Evolutionary conservation across 202 grass and related monocot genomes (phyloP), one percentile per base, ranked within the genome.

Genomic region (Dendrocalamus latiflorus): DNA sequence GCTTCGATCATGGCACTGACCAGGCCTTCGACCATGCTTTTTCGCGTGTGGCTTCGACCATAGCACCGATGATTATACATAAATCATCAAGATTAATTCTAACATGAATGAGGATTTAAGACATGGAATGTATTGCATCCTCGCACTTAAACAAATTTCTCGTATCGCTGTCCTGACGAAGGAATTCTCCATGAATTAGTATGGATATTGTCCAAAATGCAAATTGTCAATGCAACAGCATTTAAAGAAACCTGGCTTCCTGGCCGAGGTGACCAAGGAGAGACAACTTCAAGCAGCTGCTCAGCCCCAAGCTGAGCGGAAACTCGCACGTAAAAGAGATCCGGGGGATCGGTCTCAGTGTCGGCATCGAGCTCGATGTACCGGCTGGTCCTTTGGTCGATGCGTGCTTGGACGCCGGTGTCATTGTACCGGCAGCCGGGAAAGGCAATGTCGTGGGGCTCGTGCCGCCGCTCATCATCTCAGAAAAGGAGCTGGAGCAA

Each of bases 381-480:
- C 30, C 30, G 30, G 30, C 30, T 30, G 30, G 30, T 30, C 79
- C 80, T 53, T 72, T 95, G 9, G 95, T 98, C 0, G 77, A 93
- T 6, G 85, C 90, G 0, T 98, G 95, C 57, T 54, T 91, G 59
- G 74, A 95, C 25, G 88, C 83, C 12, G 95, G 95, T 25, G 91
- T 95, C 74, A 49, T 95, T 34, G 67, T 94, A 75, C 65, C 91
- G 79, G 91, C 92, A 0, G 92, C 95, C 3, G 95, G 95, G 16
- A 95, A 93, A 56, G 95, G 90, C 63, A 93, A 98, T 83, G 95
- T 98, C 3, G 84, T 98, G 20, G 83, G 92, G 85, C 79, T 95
- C 0, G 90, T 98, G 21, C 95, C 95, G 1, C 92, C 92, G 9
- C 81, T 95, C 48, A 86, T 93, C 68, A 81, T 98, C 64, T 93